Evolutionary conservation across 108 stramenopile genomes (phyloP).

Genomic region (Seminavis robusta): DNA sequence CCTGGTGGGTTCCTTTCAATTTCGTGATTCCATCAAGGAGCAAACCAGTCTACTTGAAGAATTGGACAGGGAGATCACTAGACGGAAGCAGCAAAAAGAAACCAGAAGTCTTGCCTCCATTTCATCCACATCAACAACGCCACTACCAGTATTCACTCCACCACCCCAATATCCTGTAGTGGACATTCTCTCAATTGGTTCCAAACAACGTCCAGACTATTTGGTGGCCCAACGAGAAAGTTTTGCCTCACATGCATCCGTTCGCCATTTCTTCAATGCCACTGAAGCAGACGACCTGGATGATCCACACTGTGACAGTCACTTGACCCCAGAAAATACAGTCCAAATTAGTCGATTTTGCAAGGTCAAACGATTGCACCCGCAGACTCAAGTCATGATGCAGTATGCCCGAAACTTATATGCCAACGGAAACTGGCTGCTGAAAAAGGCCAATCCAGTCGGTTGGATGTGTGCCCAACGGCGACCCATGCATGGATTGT

Average conservation of each 20-base stretch:
- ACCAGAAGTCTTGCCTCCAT: no score
- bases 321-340: no score
- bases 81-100: no score
- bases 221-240: constrained; percentile 15
- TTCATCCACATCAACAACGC: no score
- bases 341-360: no score
- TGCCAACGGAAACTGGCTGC: neutral
- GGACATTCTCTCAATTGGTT: constrained; percentile 22
- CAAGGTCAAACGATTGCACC: neutral
- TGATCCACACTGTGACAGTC: constrained; percentile 1
- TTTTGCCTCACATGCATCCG: constrained; percentile 16
- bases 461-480: constrained; percentile 59
- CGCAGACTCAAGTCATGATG: neutral
- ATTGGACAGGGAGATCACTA: no score
- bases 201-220: neutral
- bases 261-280: constrained; percentile 16
- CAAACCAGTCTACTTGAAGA: no score
- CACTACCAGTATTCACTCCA: no score
- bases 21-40: no score
- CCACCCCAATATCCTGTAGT: no score
- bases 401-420: neutral
- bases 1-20: no score
- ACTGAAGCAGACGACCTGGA: constrained; percentile 21
- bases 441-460: constrained; percentile 19
- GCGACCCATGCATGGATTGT: constrained; percentile 26